A percentile compares a stretch with the other conserved stretches of the same genome.
These are phyloP conservation scores for Candida sanyiensis DNA, from an alignment of 805 yeast genomes.

Conservation along the genomic window DNA sequence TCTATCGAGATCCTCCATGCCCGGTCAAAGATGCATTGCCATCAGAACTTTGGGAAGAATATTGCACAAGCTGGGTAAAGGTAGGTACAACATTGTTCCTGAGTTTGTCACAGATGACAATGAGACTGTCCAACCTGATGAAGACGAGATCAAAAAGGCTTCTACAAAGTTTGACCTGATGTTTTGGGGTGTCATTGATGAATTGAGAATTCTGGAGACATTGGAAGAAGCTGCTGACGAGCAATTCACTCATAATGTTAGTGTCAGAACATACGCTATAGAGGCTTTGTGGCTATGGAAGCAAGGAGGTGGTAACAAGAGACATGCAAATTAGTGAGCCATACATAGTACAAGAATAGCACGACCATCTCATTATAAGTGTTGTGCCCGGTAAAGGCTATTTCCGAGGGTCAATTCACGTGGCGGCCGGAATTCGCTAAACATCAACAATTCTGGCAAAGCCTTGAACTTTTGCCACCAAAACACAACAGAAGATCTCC, in stretches of 20 bases:
- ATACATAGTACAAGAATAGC: background rate
- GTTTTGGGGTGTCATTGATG: constrained; percentile 69
- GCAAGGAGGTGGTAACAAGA: constrained; percentile 37
- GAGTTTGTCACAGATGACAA: constrained; percentile 32
- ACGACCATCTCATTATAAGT: no score
- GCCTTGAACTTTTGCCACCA: background rate
- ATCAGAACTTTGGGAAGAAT: constrained; percentile 85
- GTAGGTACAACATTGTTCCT: constrained; percentile 49
- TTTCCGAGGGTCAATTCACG: background rate
- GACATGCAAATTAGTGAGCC: constrained; percentile 19
- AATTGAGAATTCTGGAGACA: constrained; percentile 57
- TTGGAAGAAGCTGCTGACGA: constrained; percentile 68
- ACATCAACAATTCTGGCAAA: no score
- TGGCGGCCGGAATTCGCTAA: no score
- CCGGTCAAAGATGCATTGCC: constrained; percentile 84
- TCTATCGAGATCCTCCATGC: constrained; percentile 67
- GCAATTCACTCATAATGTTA: constrained; percentile 51
- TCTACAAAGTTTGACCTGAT: constrained; percentile 31
- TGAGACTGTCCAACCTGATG: constrained; percentile 29
- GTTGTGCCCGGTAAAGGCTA: no score
- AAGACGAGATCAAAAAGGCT: constrained; percentile 29
- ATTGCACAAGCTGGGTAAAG: constrained; percentile 68
- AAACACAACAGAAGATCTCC: background rate
- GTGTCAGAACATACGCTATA: constrained; percentile 75
- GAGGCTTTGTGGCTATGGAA: constrained; percentile 93